Base-by-base conservation (phyloP, 805 yeast genomes). In the Saturnispora serradocipensis region DNA sequence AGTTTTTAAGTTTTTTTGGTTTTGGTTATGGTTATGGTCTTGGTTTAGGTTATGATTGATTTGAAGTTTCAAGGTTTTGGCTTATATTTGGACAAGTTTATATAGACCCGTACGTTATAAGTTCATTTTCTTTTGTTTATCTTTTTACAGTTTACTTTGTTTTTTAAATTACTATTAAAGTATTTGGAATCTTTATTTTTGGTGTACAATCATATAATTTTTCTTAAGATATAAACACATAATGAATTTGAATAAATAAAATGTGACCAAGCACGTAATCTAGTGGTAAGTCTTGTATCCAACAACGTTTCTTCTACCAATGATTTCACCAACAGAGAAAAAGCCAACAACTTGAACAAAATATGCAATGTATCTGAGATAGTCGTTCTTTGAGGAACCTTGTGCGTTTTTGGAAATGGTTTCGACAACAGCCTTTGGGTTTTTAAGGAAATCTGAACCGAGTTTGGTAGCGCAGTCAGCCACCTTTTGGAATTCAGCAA, bases 301-400 rank as follows among this genome's bases (percentile, higher is more conserved):
- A 65, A 89, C 86, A 55, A 93, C 62, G 64, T 86, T 81, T 77
- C 98, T 86, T 78, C 98, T 88, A 66, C 99, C 99, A 65, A 93
- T 77, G 61, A 90, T 81, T 78, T 93, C 99, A 67, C 99, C 99
- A 45, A 91, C 76, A 27, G 97, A 81, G 72, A 89, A 93, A 68
- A 90, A 78, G 58, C 97, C 99, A 59, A 87, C 74, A 51, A 91
- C 72, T 74, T 93, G 99, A 60, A 89, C 72, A 59, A 81, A 82
- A 71, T 80, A 82, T 38, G 90, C 84, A 61, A 84, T 84, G 67
- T 77, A 86, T 71, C 79, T 81, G 61, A 81, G 69, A 58, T 72
- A 75, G 63, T 76, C 75, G 59, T 77, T 81, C 68, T 77, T 82
- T 67, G 74, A 69, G 54, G 61, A 48, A 16, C 58, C 46, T 54